Conservation (phyloP, 2,329 filamentous ascomycete genomes). For the Trichoderma lentiforme region DNA sequence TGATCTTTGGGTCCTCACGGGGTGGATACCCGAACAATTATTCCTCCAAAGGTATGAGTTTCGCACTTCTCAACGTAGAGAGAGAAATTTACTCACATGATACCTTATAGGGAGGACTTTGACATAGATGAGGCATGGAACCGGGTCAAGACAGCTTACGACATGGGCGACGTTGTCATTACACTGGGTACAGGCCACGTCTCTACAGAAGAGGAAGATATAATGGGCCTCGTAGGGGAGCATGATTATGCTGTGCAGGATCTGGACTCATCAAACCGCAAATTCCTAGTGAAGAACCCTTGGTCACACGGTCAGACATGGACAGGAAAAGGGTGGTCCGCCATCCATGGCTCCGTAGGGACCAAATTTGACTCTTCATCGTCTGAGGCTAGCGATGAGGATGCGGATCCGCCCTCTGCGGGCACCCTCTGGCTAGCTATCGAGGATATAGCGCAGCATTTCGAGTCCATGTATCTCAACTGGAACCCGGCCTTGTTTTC, state of each 20-base stretch:
- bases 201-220: constrained; percentile 70
- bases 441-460: constrained; percentile 83
- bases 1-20: constrained; percentile 86
- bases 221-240: constrained; percentile 78
- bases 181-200: constrained; percentile 88
- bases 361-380: background rate
- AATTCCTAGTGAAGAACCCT: constrained; percentile 88
- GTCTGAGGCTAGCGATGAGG: background rate
- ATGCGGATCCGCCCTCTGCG: constrained; percentile 32
- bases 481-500: constrained; percentile 89
- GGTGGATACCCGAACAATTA: constrained; percentile 95
- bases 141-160: constrained; percentile 70
- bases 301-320: constrained; percentile 79
- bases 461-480: constrained; percentile 94
- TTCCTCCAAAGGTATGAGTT: constrained; percentile 68
- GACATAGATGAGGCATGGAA: constrained; percentile 75
- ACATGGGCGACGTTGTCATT: constrained; percentile 75
- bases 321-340: constrained; percentile 47
- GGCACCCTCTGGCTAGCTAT: constrained; percentile 95
- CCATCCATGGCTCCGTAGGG: constrained; percentile 6
- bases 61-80: constrained; percentile 10
- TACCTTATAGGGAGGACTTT: constrained; percentile 63
- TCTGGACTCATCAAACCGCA: constrained; percentile 60
- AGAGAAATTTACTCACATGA: constrained; percentile 9
- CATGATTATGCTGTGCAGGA: constrained; percentile 93